Percentiles rank a stretch among this genome's conserved stretches.
Conservation (phyloP, 768 basidiomycete genomes). For the Suillus spraguei region DNA sequence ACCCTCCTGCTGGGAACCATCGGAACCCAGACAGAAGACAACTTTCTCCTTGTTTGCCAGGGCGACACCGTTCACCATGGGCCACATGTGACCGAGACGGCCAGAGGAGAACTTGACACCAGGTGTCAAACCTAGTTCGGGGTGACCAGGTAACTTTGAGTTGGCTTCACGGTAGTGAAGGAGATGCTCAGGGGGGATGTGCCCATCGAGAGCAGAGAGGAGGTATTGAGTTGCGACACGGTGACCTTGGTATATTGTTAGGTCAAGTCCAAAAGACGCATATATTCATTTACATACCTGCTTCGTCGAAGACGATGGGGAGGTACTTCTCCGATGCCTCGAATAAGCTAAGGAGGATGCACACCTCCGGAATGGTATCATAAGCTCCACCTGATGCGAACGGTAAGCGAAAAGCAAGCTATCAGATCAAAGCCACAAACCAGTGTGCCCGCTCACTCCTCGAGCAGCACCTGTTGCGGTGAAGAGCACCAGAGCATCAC, state of each 20-base stretch:
- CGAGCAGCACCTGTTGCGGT: slow-evolving; percentile 85
- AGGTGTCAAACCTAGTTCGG: slow-evolving; percentile 88
- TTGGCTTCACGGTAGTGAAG: slow-evolving; percentile 86
- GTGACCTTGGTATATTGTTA: slow-evolving; percentile 55
- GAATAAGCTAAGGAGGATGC: slow-evolving; percentile 75
- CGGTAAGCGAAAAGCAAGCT: slow-evolving; percentile 19
- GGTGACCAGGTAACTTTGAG: slow-evolving; percentile 87
- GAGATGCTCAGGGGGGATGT: slow-evolving; percentile 72
- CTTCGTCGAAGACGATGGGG: slow-evolving; percentile 80
- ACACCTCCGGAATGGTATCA: slow-evolving; percentile 85
- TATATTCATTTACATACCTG: slow-evolving; percentile 50
- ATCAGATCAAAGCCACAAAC: slow-evolving; percentile 31
- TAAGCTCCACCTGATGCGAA: slow-evolving; percentile 53
- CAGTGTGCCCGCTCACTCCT: slow-evolving; percentile 87
- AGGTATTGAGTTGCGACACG: slow-evolving; percentile 91
- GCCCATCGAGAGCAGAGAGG: slow-evolving; percentile 74
- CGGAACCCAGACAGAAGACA: slow-evolving; percentile 84
- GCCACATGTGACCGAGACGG: slow-evolving; percentile 92
- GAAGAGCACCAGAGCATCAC: slow-evolving; percentile 85
- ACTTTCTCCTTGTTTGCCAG: slow-evolving; percentile 77
- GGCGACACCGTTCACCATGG: slow-evolving; percentile 83
- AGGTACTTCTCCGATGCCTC: slow-evolving; percentile 61
- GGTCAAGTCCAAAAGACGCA: neutral
- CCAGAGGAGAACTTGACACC: slow-evolving; percentile 93
- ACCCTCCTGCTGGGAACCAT: slow-evolving; percentile 91